Evolutionary conservation across 306 rosid genomes (phyloP).

Genomic region (Corylus americana): DNA sequence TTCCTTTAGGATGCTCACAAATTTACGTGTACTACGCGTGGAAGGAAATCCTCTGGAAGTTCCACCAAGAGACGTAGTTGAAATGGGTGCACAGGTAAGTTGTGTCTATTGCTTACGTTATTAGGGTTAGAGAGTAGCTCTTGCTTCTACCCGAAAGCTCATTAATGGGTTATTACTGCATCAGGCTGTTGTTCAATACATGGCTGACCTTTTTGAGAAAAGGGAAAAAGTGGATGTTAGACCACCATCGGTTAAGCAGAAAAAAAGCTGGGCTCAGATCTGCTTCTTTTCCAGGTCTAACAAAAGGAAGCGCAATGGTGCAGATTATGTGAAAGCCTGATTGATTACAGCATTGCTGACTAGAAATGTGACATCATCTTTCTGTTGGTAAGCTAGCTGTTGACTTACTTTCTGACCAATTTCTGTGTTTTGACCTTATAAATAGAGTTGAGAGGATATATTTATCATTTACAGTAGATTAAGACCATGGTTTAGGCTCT

Average conservation of each 20-base stretch:
- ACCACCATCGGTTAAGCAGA: slow-evolving; percentile 58
- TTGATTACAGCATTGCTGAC: slow-evolving; percentile 20
- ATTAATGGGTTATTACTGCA: slow-evolving; percentile 31
- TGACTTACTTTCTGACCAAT: slow-evolving; percentile 20
- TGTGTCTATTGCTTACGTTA: slow-evolving; percentile 12
- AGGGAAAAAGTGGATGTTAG: slow-evolving; percentile 53
- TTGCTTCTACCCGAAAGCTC: neutral
- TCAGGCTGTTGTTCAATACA: slow-evolving; percentile 90
- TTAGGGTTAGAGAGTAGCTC: slow-evolving; percentile 2
- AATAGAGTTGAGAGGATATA: slow-evolving; percentile 13
- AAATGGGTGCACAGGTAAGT: slow-evolving; percentile 80
- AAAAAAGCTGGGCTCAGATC: slow-evolving; percentile 74
- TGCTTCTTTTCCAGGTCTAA: slow-evolving; percentile 69
- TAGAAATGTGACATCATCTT: slow-evolving; percentile 22
- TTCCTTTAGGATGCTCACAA: slow-evolving; percentile 67
- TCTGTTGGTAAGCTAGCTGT: slow-evolving; percentile 53
- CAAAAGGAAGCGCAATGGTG: slow-evolving; percentile 72
- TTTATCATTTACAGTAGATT: neutral
- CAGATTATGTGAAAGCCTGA: slow-evolving; percentile 58
- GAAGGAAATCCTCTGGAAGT: slow-evolving; percentile 90
- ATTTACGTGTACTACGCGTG: slow-evolving; percentile 59
- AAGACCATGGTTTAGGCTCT: neutral
- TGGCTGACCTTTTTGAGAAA: slow-evolving; percentile 64
- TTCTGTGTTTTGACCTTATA: slow-evolving; percentile 8
- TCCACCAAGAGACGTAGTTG: slow-evolving; percentile 78